A percentile compares a stretch with the other conserved stretches of the same genome.
Evolutionary conservation across 2,329 filamentous ascomycete species (phyloP).

Genomic region (Hypoxylon sp.): DNA sequence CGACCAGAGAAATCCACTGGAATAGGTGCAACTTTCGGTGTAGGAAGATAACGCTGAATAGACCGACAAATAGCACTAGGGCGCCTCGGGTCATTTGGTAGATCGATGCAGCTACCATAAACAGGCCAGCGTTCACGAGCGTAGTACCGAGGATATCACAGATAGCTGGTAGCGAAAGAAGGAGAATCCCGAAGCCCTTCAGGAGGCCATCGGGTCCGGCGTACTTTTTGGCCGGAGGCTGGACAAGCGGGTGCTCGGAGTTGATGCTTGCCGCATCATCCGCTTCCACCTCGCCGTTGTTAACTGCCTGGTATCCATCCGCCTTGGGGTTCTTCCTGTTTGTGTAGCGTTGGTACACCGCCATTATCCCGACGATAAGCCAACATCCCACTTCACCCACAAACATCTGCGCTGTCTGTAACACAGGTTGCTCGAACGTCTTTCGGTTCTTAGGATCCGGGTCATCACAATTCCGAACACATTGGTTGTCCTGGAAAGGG

Average conservation of each 20-base stretch:
- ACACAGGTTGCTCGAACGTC: conserved; percentile 93
- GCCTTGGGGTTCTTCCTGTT: conserved; percentile 61
- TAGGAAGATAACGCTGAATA: conserved; percentile 95
- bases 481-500: conserved; percentile 86
- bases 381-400: conserved; percentile 96
- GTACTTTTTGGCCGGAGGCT: conserved; percentile 40
- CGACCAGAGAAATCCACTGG: conserved; percentile 90
- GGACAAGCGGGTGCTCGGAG: conserved; percentile 61
- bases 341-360: conserved; percentile 73
- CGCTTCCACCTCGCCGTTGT: conserved; percentile 63
- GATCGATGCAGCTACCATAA: conserved; percentile 95
- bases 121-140: conserved; percentile 94
- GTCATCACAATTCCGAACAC: conserved; percentile 88
- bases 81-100: conserved; percentile 99
- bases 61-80: conserved; percentile 92
- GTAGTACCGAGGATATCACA: conserved; percentile 97
- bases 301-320: conserved; percentile 77
- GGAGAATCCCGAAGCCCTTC: conserved; percentile 76
- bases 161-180: conserved; percentile 88
- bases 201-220: conserved; percentile 72
- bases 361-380: conserved; percentile 83
- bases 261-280: conserved; percentile 63
- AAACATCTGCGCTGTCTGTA: conserved; percentile 99
- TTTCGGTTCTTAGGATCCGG: conserved; percentile 75
- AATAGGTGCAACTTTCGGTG: conserved; percentile 84